Percentiles rank a stretch among this genome's conserved stretches.
phyloP scores from a whole-genome alignment of 148 eudicot species.

The Rhododendron griersonianum region DNA sequence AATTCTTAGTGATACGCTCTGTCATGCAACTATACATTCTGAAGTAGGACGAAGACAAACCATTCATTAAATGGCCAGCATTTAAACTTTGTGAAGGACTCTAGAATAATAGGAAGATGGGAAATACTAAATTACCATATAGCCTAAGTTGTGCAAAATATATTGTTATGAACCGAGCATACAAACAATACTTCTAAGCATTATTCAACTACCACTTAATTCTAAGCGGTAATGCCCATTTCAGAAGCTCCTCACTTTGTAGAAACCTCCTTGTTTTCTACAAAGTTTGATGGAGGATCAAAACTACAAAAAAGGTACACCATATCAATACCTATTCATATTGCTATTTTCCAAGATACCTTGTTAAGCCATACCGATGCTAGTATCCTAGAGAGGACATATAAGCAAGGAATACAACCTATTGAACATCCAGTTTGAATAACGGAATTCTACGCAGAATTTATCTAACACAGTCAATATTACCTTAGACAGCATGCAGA shows the following conservation, averaged over 20 bases:
- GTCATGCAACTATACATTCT: background rate
- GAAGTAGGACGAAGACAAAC: background rate
- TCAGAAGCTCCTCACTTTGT: background rate
- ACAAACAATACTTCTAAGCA: background rate
- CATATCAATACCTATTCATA: background rate
- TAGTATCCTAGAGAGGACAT: background rate
- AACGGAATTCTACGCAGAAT: background rate
- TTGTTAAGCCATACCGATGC: background rate
- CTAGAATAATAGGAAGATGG: background rate
- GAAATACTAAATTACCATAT: background rate
- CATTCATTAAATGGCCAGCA: background rate
- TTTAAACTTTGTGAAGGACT: background rate
- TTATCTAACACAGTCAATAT: background rate
- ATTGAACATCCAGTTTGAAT: background rate
- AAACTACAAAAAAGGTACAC: background rate
- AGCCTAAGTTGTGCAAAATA: background rate
- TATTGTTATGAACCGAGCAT: background rate
- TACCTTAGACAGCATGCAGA: conserved; percentile 62
- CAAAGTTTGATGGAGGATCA: background rate
- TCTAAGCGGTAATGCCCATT: background rate
- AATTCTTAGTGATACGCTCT: background rate
- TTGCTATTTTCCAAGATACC: background rate
- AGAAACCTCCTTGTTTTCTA: background rate
- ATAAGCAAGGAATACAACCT: background rate
- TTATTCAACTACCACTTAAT: background rate